Percentiles rank a stretch among this genome's conserved stretches.
Evolutionary conservation across 1,284 basidiomycete species (phyloP).

Genomic region (Pulveroboletus sp.): DNA sequence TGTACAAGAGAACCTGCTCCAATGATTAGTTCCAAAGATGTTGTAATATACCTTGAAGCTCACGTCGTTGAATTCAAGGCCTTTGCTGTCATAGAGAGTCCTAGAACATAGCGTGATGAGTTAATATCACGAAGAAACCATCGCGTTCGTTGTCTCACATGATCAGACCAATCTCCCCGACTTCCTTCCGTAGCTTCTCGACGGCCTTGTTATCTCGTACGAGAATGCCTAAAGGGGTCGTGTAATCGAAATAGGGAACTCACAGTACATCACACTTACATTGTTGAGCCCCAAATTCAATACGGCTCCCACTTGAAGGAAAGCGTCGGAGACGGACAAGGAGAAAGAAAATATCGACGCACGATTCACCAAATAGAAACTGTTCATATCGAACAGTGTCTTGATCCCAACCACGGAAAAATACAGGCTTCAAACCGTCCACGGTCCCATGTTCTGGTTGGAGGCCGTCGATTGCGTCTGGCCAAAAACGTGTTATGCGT

Average conservation of each 20-base stretch:
- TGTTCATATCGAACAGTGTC: conserved; percentile 55
- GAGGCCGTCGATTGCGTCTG: conserved; percentile 63
- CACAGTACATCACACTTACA: no score
- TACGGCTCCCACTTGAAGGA: no score
- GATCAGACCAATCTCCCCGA: no score
- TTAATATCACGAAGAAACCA: not conserved
- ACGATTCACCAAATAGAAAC: conserved; percentile 56
- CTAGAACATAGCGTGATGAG: conserved; percentile 35
- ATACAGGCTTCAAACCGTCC: conserved; percentile 60
- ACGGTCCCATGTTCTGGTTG: conserved; percentile 58
- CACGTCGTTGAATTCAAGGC: conserved; percentile 76
- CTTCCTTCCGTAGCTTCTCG: no score
- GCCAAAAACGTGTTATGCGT: conserved; percentile 66
- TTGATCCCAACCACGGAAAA: conserved; percentile 57
- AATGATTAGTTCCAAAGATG: not conserved
- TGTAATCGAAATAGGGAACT: no score
- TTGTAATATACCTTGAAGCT: conserved; percentile 10
- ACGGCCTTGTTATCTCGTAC: no score
- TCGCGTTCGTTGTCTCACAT: conserved; percentile 18
- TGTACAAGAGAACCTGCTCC: no score
- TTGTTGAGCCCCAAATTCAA: no score
- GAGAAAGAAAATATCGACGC: conserved; percentile 13
- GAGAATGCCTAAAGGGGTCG: no score
- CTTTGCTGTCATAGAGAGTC: no score
- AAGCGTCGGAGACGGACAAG: conserved; percentile 5